Conservation (phyloP, 1,284 basidiomycete species). For the Rhodotorula mucilaginosa region DNA sequence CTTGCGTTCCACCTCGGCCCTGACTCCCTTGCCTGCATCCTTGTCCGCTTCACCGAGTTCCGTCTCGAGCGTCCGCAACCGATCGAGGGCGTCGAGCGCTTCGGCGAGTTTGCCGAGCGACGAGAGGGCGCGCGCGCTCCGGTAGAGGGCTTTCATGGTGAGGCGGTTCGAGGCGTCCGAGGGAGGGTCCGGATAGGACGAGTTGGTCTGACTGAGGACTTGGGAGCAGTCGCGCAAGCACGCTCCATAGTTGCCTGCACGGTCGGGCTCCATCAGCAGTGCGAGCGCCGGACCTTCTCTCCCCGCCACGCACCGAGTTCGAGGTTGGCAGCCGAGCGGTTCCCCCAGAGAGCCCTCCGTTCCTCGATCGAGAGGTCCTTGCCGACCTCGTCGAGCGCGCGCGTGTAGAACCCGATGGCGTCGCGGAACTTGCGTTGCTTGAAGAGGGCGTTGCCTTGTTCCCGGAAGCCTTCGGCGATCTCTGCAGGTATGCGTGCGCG, state of each 20-base stretch:
- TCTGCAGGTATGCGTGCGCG: slow-evolving; percentile 56
- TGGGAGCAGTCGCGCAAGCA: slow-evolving; percentile 79
- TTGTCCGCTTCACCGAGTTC: slow-evolving; percentile 12
- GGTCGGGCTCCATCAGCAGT: background rate
- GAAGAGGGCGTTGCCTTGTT: slow-evolving; percentile 93
- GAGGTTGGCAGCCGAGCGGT: slow-evolving; percentile 88
- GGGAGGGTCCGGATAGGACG: slow-evolving; percentile 34
- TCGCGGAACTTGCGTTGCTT: slow-evolving; percentile 80
- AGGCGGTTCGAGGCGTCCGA: slow-evolving; percentile 40
- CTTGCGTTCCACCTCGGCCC: slow-evolving; percentile 43
- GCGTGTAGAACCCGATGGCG: slow-evolving; percentile 83
- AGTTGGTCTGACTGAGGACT: slow-evolving; percentile 57
- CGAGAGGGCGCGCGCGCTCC: slow-evolving; percentile 71
- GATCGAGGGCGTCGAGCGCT: slow-evolving; percentile 71
- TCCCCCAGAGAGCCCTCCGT: slow-evolving; percentile 63
- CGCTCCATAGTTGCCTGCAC: slow-evolving; percentile 75
- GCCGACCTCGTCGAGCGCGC: slow-evolving; percentile 78
- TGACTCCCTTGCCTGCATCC: slow-evolving; percentile 51
- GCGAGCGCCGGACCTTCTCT: no score
- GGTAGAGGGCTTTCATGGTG: slow-evolving; percentile 77
- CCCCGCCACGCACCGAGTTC: slow-evolving; percentile 61
- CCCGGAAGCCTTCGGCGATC: slow-evolving; percentile 85
- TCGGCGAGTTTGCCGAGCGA: slow-evolving; percentile 72
- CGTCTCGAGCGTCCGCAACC: slow-evolving; percentile 52
- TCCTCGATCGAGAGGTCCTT: slow-evolving; percentile 58